Evolutionary conservation across 1,284 basidiomycete genomes (phyloP).

Genomic region (Moniliella sp.): DNA sequence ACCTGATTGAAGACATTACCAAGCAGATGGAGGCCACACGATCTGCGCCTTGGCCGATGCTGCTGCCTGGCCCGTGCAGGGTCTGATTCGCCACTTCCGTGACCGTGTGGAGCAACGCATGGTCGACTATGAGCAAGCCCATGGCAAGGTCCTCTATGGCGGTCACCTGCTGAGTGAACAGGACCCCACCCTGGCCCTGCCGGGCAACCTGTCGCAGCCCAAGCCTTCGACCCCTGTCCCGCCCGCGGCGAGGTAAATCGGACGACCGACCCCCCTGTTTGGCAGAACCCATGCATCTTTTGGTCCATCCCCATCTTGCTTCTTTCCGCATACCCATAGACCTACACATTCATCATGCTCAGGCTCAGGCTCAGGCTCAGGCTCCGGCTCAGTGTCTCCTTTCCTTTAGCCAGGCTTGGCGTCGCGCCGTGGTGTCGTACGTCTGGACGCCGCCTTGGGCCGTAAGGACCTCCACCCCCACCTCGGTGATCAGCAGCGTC

Average conservation of each 20-base stretch:
- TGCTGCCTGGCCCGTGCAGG: conserved; percentile 94
- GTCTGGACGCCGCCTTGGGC: conserved; percentile 19
- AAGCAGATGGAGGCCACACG: conserved; percentile 70
- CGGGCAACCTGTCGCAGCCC: conserved; percentile 49
- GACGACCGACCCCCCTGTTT: too few species aligned
- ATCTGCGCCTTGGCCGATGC: conserved; percentile 93
- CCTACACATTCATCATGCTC: too few species aligned
- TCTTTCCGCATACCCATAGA: too few species aligned
- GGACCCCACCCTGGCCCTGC: conserved; percentile 52
- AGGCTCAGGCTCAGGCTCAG: too few species aligned
- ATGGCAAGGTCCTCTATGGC: conserved; percentile 73
- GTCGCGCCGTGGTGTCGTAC: too few species aligned
- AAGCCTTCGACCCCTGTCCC: too few species aligned
- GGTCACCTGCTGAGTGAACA: conserved; percentile 55
- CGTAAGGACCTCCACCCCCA: conserved; percentile 28
- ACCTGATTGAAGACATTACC: conserved; percentile 45
- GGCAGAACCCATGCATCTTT: too few species aligned
- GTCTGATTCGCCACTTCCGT: conserved; percentile 85
- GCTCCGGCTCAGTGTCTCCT: too few species aligned
- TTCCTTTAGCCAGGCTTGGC: too few species aligned
- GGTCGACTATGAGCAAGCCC: conserved; percentile 49
- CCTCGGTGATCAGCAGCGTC: conserved; percentile 27
- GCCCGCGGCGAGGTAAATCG: too few species aligned
- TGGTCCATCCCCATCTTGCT: too few species aligned
- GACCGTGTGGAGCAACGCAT: conserved; percentile 60